These are phyloP conservation scores for Stachybotrys elegans DNA, from an alignment of 2,329 filamentous ascomycete genomes.

Conservation along the genomic window DNA sequence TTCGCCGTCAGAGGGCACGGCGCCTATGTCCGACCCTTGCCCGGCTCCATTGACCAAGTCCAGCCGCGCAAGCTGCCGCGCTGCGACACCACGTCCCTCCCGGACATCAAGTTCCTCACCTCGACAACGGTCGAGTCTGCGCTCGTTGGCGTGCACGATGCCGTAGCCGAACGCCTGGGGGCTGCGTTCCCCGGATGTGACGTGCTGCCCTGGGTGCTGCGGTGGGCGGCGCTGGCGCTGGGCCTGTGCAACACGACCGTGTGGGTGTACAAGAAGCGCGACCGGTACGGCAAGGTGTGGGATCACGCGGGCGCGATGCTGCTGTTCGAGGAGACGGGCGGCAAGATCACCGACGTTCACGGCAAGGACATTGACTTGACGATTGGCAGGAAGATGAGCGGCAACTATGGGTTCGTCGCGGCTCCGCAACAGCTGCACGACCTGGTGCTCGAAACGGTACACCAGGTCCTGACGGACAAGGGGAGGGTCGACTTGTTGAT, in stretches of 20 bases:
- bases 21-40: constrained; percentile 39
- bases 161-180: constrained; percentile 35
- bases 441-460: constrained; percentile 59
- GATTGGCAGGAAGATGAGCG: constrained; percentile 41
- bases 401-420: constrained; percentile 53
- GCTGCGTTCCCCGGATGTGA: constrained; percentile 42
- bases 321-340: constrained; percentile 52
- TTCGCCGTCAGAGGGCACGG: constrained; percentile 45
- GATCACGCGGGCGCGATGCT: constrained; percentile 57
- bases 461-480: constrained; percentile 59
- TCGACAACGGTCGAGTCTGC: constrained; percentile 43
- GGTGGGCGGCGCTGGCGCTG: constrained; percentile 48
- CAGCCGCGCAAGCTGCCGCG: constrained; percentile 26
- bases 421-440: constrained; percentile 40
- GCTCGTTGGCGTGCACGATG: constrained; percentile 40
- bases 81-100: constrained; percentile 14
- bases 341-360: constrained; percentile 48
- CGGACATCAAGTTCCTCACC: constrained; percentile 39
- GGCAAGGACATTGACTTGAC: constrained; percentile 45
- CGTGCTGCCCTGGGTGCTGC: constrained; percentile 52
- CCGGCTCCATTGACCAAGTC: constrained; percentile 14
- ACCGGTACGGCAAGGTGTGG: constrained; percentile 50
- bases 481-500: constrained; percentile 17
- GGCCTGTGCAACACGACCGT: constrained; percentile 49
- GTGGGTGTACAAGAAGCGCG: constrained; percentile 48